A percentile compares a stretch with the other conserved stretches of the same genome.
phyloP scores from a whole-genome alignment of 2,329 filamentous ascomycete genomes.

The Colletotrichum sp. region DNA sequence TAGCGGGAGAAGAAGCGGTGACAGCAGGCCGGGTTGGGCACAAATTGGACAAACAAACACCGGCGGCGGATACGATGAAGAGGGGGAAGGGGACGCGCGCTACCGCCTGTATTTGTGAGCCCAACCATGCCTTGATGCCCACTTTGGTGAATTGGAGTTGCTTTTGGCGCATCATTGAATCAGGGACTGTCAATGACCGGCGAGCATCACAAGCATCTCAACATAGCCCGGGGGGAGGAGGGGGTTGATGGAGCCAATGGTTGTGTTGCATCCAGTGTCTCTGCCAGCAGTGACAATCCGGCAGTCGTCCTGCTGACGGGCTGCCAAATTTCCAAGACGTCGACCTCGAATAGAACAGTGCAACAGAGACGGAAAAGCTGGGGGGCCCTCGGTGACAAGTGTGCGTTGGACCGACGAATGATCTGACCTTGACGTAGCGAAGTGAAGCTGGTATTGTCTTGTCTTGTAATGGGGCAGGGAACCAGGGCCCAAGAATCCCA shows the following conservation, averaged over 20 bases:
- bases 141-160: constrained; percentile 12
- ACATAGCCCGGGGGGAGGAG: background rate
- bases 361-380: background rate
- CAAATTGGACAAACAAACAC: constrained; percentile 21
- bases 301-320: background rate
- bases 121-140: constrained; percentile 26
- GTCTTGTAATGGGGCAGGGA: constrained; percentile 1
- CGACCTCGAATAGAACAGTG: background rate
- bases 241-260: background rate
- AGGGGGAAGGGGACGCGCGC: constrained; percentile 15
- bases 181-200: background rate
- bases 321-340: background rate
- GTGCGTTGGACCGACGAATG: background rate
- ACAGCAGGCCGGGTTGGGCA: constrained; percentile 24
- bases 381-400: background rate
- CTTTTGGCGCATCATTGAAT: constrained; percentile 15
- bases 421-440: constrained; percentile 1
- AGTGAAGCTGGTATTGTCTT: constrained; percentile 10
- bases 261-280: background rate
- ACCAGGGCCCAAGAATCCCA: background rate
- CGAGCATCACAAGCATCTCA: background rate
- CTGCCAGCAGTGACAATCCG: background rate
- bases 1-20: constrained; percentile 36
- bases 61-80: constrained; percentile 13
- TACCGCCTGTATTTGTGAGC: constrained; percentile 16